phyloP scores from a whole-genome alignment of 2,329 filamentous ascomycete species.

The Penicillium sp. region DNA sequence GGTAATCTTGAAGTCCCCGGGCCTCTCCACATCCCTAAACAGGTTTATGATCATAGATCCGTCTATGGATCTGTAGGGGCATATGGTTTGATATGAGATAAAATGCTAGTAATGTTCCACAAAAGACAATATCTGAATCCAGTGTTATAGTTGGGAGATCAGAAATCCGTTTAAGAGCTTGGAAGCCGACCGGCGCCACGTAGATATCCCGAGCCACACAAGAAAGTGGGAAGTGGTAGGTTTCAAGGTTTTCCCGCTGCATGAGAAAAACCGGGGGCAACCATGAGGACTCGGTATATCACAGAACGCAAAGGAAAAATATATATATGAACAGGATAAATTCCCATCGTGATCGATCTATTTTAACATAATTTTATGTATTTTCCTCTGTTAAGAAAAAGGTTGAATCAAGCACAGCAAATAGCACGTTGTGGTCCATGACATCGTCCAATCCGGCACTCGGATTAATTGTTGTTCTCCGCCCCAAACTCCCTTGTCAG shows the following conservation, averaged over 20 bases:
- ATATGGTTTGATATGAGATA: too few species aligned
- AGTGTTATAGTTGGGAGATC: not conserved
- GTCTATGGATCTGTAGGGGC: not conserved
- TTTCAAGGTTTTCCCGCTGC: conserved; percentile 11
- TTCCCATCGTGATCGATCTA: not conserved
- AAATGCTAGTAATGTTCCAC: not conserved
- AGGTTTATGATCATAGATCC: not conserved
- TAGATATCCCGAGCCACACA: not conserved
- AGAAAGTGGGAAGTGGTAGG: not conserved
- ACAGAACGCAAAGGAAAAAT: not conserved
- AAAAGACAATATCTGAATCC: not conserved
- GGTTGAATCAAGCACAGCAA: not conserved
- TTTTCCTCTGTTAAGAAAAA: not conserved
- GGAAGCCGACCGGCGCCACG: not conserved
- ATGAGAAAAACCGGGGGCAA: not conserved
- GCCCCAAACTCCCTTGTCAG: conserved; percentile 33
- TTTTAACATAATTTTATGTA: not conserved
- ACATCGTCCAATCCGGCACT: conserved; percentile 12
- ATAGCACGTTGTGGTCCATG: conserved; percentile 9
- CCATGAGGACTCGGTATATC: not conserved
- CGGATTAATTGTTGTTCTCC: conserved; percentile 30
- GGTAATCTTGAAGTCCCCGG: not conserved
- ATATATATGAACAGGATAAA: not conserved
- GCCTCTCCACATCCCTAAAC: conserved; percentile 2
- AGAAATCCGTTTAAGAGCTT: not conserved